Evolutionary conservation across 2,329 filamentous ascomycete species (phyloP), one percentile per base, ranked within the genome.

Genomic region (Neurospora crassa): DNA sequence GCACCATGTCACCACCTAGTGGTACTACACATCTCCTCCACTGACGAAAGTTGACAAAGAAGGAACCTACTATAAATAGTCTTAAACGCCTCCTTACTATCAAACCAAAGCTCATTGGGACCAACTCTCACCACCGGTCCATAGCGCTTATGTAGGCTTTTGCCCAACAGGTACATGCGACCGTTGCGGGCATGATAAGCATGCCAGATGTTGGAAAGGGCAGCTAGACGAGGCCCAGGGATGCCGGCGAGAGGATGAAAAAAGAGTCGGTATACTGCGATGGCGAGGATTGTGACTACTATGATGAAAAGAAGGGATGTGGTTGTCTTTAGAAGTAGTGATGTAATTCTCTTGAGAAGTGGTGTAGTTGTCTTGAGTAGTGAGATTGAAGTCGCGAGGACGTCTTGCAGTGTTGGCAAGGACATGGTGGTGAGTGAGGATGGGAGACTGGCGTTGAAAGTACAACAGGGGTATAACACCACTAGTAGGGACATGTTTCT

Each of bases 41-140:
- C 34, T 37, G 34, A 37, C 34, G 34, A 34, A 5, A 34, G 5
- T 7, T 7, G 34, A 34, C 34, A 34, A 40, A 40, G 2, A 16
- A 37, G 0, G 34, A 24, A 53, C 24, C 5, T 20, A 43, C 84
- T 78, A 76, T 87, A 87, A 8, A 86, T 84, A 1, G 78, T 74
- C 70, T 81, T 81, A 72, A 84, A 86, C 0, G 83, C 85, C 68
- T 85, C 83, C 29, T 76, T 79, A 2, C 81, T 84, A 71, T 84
- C 78, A 40, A 87, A 83, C 83, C 85, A 87, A 6, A 88, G 80
- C 74, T 88, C 86, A 42, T 86, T 82, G 0, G 86, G 86, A 0
- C 84, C 84, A 8, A 88, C 82, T 0, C 86, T 81, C n/a, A 88
- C 86, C 2, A 82, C 78, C 0, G 84, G 81, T 0, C 86, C 86